Percentiles rank a stretch among this genome's conserved stretches.
Conservation (phyloP, 1,284 basidiomycete species). For the Tilletia caries region DNA sequence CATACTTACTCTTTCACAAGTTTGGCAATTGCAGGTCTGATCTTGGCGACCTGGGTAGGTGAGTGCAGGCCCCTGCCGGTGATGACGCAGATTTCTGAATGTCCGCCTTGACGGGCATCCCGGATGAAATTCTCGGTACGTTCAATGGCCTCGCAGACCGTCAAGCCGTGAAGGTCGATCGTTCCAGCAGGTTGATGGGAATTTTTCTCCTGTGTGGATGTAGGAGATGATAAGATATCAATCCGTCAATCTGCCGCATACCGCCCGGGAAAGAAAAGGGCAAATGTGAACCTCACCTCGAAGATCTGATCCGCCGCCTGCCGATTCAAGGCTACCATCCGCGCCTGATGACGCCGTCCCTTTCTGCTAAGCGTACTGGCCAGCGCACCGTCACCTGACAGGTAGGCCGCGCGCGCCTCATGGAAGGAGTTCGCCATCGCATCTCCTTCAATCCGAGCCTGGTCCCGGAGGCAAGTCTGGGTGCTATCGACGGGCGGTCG, state of each 20-base stretch:
- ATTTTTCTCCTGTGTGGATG: conserved; percentile 16
- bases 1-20: conserved; percentile 71
- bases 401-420: conserved; percentile 60
- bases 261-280: background rate
- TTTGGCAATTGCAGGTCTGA: conserved; percentile 87
- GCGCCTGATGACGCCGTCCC: conserved; percentile 74
- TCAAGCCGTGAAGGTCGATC: conserved; percentile 76
- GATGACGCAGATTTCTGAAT: conserved; percentile 72
- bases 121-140: conserved; percentile 62
- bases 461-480: conserved; percentile 27
- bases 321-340: conserved; percentile 77
- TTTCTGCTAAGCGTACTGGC: conserved; percentile 80
- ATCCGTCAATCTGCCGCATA: background rate
- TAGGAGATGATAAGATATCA: background rate
- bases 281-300: background rate
- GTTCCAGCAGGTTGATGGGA: conserved; percentile 19
- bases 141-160: conserved; percentile 71
- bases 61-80: conserved; percentile 85
- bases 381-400: conserved; percentile 67
- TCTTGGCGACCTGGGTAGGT: conserved; percentile 71
- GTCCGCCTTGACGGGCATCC: conserved; percentile 66
- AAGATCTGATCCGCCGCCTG: conserved; percentile 89
- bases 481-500: too few species aligned
- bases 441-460: conserved; percentile 46
- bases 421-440: conserved; percentile 48